Evolutionary conservation across 179 eudicot genomes (phyloP).

Genomic region (Beta corolliflora): DNA sequence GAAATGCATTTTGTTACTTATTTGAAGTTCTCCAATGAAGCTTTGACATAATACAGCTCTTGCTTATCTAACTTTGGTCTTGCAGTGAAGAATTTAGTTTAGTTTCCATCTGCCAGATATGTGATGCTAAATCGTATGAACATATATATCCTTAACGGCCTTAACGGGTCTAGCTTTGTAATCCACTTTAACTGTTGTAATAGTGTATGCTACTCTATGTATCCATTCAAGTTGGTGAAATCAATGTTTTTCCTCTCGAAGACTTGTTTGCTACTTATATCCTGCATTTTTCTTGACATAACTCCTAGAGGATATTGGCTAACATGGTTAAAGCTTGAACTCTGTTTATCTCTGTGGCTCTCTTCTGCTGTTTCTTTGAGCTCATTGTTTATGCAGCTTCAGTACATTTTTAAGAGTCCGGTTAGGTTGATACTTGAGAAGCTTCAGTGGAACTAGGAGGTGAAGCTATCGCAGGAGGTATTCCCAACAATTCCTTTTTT

Average conservation of each 20-base stretch:
- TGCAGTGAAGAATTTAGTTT: not conserved
- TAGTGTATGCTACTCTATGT: constrained; percentile 14
- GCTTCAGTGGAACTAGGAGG: not conserved
- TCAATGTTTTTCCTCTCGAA: not conserved
- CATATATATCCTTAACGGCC: too few species aligned
- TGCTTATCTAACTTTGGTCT: constrained; percentile 9
- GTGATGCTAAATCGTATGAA: constrained; percentile 14
- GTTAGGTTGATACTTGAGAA: not conserved
- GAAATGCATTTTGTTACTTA: not conserved
- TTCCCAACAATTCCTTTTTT: not conserved
- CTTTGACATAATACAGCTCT: constrained; percentile 13
- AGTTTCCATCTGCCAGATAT: constrained; percentile 11
- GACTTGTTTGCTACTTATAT: constrained; percentile 7
- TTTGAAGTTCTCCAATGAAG: constrained; percentile 13
- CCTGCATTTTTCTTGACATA: not conserved
- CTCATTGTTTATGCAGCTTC: constrained; percentile 6
- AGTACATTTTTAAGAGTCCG: not conserved
- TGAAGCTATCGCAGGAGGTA: constrained; percentile 16
- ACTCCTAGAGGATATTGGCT: not conserved
- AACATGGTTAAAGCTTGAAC: not conserved
- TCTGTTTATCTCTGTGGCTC: constrained; percentile 2
- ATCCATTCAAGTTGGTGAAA: constrained; percentile 8
- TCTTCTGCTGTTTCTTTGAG: not conserved
- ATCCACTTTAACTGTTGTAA: constrained; percentile 5
- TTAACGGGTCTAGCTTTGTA: not conserved